Conservation (phyloP, 805 yeast species). For the Ogataea chonburiensis region DNA sequence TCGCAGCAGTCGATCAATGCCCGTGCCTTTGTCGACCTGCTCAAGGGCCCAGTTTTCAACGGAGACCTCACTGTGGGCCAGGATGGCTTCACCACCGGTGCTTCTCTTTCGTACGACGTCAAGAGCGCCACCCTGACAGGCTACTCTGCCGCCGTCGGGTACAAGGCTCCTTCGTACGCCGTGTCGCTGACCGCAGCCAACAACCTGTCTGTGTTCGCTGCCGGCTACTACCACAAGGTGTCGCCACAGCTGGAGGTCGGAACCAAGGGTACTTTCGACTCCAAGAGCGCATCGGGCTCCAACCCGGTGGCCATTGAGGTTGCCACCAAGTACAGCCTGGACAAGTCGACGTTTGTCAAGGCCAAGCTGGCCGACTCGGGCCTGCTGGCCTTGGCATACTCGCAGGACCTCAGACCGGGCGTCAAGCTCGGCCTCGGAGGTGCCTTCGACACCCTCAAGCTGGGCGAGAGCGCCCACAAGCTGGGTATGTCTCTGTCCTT, state of each 20-base stretch:
- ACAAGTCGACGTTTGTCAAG: constrained; percentile 85
- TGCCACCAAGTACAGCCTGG: constrained; percentile 92
- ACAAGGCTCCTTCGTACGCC: constrained; percentile 83
- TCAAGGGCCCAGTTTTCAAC: constrained; percentile 92
- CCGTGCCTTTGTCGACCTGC: constrained; percentile 89
- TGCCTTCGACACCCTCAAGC: constrained; percentile 91
- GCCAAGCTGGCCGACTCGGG: constrained; percentile 97
- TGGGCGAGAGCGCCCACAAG: constrained; percentile 97
- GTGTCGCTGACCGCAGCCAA: constrained; percentile 80
- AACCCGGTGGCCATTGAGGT: constrained; percentile 89
- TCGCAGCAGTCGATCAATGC: constrained; percentile 91
- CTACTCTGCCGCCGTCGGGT: constrained; percentile 92
- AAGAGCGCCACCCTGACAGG: constrained; percentile 88
- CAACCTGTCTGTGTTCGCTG: constrained; percentile 86
- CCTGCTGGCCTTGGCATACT: constrained; percentile 88
- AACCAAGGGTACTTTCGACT: constrained; percentile 95
- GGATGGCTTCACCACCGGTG: constrained; percentile 96
- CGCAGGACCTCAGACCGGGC: constrained; percentile 93
- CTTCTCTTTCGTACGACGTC: constrained; percentile 95
- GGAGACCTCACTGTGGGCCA: constrained; percentile 95
- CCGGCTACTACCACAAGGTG: constrained; percentile 96
- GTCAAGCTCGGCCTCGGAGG: constrained; percentile 96
- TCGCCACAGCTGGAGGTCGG: constrained; percentile 92
- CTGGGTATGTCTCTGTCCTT: constrained; percentile 93
- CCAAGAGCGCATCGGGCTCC: constrained; percentile 66